Evolutionary conservation across 768 basidiomycete species (phyloP).

Genomic region (Mycena vitilis): DNA sequence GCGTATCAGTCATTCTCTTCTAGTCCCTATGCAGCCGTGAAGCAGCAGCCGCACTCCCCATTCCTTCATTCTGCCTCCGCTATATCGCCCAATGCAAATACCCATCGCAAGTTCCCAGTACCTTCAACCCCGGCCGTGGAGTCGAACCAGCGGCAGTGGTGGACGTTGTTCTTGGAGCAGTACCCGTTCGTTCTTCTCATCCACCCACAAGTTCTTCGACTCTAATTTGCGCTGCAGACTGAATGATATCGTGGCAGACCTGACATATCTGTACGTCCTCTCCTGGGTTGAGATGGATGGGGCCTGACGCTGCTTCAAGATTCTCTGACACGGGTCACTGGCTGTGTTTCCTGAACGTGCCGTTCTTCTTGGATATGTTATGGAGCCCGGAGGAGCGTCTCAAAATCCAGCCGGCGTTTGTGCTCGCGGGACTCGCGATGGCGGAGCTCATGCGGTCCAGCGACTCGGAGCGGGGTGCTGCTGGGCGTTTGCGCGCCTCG

Average conservation of each 20-base stretch:
- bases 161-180: slow-evolving; percentile 52
- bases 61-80: slow-evolving; percentile 38
- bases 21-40: slow-evolving; percentile 26
- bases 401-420: slow-evolving; percentile 76
- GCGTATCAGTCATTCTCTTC: slow-evolving; percentile 16
- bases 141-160: slow-evolving; percentile 54
- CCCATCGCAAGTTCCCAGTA: slow-evolving; percentile 48
- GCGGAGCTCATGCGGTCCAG: slow-evolving; percentile 80
- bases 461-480: slow-evolving; percentile 64
- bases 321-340: slow-evolving; percentile 73
- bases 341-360: slow-evolving; percentile 75
- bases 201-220: background rate
- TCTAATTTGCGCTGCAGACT: slow-evolving; percentile 51
- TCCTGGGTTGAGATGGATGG: background rate
- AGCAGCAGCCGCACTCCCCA: slow-evolving; percentile 42
- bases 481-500: slow-evolving; percentile 69
- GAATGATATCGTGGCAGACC: slow-evolving; percentile 60
- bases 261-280: slow-evolving; percentile 59
- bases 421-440: slow-evolving; percentile 76
- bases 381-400: slow-evolving; percentile 62
- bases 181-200: slow-evolving; percentile 48
- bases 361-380: slow-evolving; percentile 64
- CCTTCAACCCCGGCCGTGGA: slow-evolving; percentile 50
- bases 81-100: slow-evolving; percentile 32
- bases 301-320: slow-evolving; percentile 50